These are phyloP conservation scores for Przewalskia tangutica DNA, from an alignment of 257 asterid species.

Conservation along the genomic window DNA sequence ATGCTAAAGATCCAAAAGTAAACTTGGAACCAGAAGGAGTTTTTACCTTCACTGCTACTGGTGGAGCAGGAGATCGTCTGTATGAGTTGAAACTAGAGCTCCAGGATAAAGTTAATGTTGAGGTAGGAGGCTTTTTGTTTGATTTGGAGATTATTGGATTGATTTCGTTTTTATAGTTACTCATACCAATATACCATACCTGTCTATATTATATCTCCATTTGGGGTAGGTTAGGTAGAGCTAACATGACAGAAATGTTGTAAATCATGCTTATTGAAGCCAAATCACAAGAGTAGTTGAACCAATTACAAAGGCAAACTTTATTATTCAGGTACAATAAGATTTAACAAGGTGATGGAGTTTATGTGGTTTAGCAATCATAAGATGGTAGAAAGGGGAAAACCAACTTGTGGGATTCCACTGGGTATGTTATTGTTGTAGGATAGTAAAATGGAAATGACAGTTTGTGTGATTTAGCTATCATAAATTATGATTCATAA, in stretches of 20 bases:
- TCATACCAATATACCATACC: background rate
- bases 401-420: too few relatives aligned
- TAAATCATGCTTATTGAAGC: background rate
- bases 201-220: background rate
- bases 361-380: background rate
- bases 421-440: background rate
- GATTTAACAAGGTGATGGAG: background rate
- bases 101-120: conserved; percentile 58
- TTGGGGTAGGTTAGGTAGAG: background rate
- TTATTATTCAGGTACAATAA: background rate
- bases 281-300: background rate
- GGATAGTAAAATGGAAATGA: background rate
- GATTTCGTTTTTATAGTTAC: background rate
- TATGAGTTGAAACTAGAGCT: conserved; percentile 82
- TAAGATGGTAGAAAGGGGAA: background rate
- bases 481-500: background rate
- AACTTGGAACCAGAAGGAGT: conserved; percentile 81
- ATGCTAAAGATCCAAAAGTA: conserved; percentile 74
- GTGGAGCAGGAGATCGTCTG: conserved; percentile 49
- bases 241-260: background rate
- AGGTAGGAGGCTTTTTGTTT: conserved; percentile 32
- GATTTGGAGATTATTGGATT: background rate
- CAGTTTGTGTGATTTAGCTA: background rate
- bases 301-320: background rate
- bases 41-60: conserved; percentile 65